phyloP scores from a whole-genome alignment of 345 rosid genomes.

The Alliaria petiolata region DNA sequence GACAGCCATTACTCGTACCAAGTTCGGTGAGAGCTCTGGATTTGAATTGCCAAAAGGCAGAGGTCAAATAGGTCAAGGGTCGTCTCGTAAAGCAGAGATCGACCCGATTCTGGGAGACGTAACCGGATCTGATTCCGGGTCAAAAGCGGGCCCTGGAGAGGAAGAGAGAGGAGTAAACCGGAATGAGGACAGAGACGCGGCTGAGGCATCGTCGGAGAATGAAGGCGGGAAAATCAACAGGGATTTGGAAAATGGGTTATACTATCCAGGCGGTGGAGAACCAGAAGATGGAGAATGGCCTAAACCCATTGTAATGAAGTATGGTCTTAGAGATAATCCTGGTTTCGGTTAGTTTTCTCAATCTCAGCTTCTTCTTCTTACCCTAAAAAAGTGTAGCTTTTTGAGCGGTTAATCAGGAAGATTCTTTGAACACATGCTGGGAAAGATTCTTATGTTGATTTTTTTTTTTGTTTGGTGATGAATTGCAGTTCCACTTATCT shows the following conservation, averaged over 20 bases:
- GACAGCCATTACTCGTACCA: slow-evolving; percentile 36
- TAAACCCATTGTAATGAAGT: slow-evolving; percentile 49
- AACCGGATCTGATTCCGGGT: slow-evolving; percentile 27
- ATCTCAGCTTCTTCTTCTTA: background rate
- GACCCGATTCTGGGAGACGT: slow-evolving; percentile 63
- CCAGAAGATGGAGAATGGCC: slow-evolving; percentile 49
- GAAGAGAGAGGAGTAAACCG: slow-evolving; percentile 37
- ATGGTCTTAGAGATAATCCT: slow-evolving; percentile 73
- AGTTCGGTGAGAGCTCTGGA: slow-evolving; percentile 40
- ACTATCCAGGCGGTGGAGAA: slow-evolving; percentile 51
- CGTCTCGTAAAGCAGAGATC: slow-evolving; percentile 55
- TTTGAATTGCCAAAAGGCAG: slow-evolving; percentile 42
- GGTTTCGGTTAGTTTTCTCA: slow-evolving; percentile 56
- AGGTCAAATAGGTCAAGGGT: slow-evolving; percentile 35
- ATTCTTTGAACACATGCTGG: background rate
- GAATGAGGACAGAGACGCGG: slow-evolving; percentile 24
- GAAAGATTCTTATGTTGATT: background rate
- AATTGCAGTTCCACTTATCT: slow-evolving; percentile 66
- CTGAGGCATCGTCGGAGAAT: slow-evolving; percentile 7
- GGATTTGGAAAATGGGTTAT: slow-evolving; percentile 48
- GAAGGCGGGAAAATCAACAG: slow-evolving; percentile 39
- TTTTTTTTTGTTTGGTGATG: background rate
- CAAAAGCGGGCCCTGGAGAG: slow-evolving; percentile 22
- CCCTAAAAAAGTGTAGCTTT: background rate
- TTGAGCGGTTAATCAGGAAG: background rate